Conservation (phyloP, 805 yeast genomes). For the Starmerella etchellsii region DNA sequence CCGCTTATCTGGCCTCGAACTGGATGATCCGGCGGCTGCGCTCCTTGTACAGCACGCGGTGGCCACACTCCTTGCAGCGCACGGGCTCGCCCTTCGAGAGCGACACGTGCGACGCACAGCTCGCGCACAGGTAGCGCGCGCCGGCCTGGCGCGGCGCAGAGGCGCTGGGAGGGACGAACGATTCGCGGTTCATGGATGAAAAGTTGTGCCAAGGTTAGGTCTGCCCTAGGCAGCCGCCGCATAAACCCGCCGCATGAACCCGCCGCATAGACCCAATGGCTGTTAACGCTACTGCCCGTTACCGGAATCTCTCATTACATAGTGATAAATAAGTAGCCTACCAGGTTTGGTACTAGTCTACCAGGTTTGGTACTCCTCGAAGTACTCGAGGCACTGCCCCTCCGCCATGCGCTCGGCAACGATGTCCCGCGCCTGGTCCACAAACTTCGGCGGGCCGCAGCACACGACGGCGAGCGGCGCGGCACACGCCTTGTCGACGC, state of each 20-base stretch:
- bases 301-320: too few relatives aligned
- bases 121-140: slow-evolving; percentile 88
- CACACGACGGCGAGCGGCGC: slow-evolving; percentile 41
- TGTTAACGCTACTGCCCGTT: too few relatives aligned
- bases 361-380: slow-evolving; percentile 64
- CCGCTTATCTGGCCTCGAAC: slow-evolving; percentile 58
- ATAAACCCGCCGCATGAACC: too few relatives aligned
- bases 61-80: slow-evolving; percentile 97
- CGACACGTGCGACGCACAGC: slow-evolving; percentile 81
- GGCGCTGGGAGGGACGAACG: slow-evolving; percentile 29
- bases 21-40: slow-evolving; percentile 93
- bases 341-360: too few relatives aligned
- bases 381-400: slow-evolving; percentile 42
- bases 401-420: slow-evolving; percentile 32
- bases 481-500: slow-evolving; percentile 21
- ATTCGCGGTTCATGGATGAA: slow-evolving; percentile 22
- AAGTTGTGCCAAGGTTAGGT: too few relatives aligned
- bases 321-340: neutral
- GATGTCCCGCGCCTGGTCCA: slow-evolving; percentile 41
- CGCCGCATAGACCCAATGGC: too few relatives aligned
- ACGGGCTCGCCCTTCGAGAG: slow-evolving; percentile 90
- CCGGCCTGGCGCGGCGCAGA: slow-evolving; percentile 77
- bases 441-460: slow-evolving; percentile 52
- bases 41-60: slow-evolving; percentile 91
- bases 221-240: too few relatives aligned